Percentiles rank a stretch among this genome's conserved stretches.
Conservation (phyloP, 139 green algal genomes). For the Chlamydomonas applanata region DNA sequence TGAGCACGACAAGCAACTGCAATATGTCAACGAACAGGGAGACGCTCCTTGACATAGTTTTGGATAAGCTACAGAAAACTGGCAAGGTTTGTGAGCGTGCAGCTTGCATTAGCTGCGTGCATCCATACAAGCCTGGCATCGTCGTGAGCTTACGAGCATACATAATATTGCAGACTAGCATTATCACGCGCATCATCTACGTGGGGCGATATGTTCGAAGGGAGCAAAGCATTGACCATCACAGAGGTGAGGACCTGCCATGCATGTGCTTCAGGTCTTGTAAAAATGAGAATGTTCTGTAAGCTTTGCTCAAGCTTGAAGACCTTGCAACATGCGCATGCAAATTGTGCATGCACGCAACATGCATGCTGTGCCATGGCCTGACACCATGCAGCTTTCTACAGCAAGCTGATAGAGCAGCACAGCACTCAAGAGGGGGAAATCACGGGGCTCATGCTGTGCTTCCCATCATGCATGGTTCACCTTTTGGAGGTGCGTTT, state of each 20-base stretch:
- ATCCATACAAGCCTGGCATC: neutral
- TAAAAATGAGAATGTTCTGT: neutral
- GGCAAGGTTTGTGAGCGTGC: constrained; percentile 27
- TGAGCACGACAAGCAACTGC: too few relatives aligned
- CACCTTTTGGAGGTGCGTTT: constrained; percentile 31
- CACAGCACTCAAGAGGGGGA: constrained; percentile 16
- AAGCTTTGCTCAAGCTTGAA: neutral
- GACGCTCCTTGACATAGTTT: constrained; percentile 37
- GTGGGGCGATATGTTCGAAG: constrained; percentile 26
- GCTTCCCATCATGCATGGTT: constrained; percentile 35
- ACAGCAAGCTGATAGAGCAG: constrained; percentile 26
- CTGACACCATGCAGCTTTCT: constrained; percentile 16
- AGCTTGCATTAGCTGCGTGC: neutral
- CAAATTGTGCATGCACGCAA: neutral
- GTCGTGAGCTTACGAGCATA: neutral
- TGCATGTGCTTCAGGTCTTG: neutral
- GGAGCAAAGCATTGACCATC: constrained; percentile 13
- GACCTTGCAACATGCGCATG: neutral
- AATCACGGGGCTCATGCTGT: constrained; percentile 30
- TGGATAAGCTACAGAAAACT: constrained; percentile 25
- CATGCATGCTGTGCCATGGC: neutral
- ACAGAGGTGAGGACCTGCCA: constrained; percentile 7
- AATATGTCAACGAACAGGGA: constrained; percentile 5
- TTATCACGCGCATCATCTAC: constrained; percentile 35
- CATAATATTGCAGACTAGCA: constrained; percentile 14